These are phyloP conservation scores for Mimosa bimucronata DNA, from an alignment of 306 rosid genomes.

Conservation along the genomic window DNA sequence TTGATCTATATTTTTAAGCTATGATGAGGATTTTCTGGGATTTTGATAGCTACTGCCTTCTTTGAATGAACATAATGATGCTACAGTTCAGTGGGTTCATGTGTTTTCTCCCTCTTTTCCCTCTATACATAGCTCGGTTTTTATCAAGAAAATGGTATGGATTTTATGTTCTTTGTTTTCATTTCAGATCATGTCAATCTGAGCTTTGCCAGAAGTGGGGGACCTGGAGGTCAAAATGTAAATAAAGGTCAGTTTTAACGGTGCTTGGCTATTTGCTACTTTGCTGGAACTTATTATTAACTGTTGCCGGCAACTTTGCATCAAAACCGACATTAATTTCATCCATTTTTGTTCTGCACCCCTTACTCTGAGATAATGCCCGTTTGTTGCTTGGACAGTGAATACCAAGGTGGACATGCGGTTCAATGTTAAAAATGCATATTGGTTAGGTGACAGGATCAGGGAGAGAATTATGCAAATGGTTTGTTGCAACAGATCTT, in stretches of 20 bases:
- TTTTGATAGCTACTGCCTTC: background rate
- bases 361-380: conserved; percentile 19
- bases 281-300: background rate
- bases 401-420: conserved; percentile 99
- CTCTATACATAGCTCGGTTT: background rate
- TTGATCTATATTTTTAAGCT: background rate
- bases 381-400: conserved; percentile 53
- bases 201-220: conserved; percentile 92
- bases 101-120: background rate
- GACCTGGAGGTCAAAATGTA: conserved; percentile 97
- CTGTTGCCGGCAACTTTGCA: background rate
- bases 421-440: conserved; percentile 75
- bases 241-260: conserved; percentile 67
- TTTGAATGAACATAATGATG: background rate
- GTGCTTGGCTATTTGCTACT: background rate
- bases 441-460: conserved; percentile 80
- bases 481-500: conserved; percentile 7
- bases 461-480: conserved; percentile 65
- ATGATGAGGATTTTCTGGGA: background rate
- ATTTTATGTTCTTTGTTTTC: background rate
- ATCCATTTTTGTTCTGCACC: conserved; percentile 8
- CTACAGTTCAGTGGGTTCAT: background rate
- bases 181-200: conserved; percentile 76
- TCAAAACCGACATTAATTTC: background rate
- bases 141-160: background rate